Evolutionary conservation across 495 filamentous ascomycete genomes (phyloP), one percentile per base, ranked within the genome.

Genomic region (Xylaria grammica): DNA sequence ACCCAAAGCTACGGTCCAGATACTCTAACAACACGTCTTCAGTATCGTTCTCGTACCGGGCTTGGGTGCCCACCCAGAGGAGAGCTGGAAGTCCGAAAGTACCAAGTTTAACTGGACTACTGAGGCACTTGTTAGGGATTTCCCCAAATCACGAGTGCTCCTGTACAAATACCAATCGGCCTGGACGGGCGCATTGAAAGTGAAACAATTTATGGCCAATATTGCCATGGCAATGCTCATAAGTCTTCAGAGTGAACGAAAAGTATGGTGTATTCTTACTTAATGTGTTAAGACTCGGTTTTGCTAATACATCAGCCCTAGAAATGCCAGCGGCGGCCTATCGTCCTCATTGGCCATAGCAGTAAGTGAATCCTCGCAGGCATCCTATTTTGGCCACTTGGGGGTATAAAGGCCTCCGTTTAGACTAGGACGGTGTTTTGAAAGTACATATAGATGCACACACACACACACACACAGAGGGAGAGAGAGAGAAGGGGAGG

Each of bases 291-390:
- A 34, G 3, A 4, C 17, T 24, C 34, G 19, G 19, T 24, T 4
- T 45, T 67, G 51, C 68, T 71, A 40, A 73, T 52, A n/a, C 19
- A 11, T 20, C 20, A 7, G 13, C 36, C 19, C 1, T 54, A 73
- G 70, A 75, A 77, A 20, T 82, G 79, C 62, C 78, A 87, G 63
- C 53, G 72, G 19, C 73, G 87, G 1, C 87, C 87, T 2, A 87
- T 90, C 32, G 82, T 89, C 40, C 89, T 89, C 64, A 82, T 90
- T 20, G 87, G 85, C 40, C 88, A 90, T 74, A 88, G 86, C 5
- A 81, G 56, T 59, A 15, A 59, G 56, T 57, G 40, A 20, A 34
- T 8, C 22, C 1, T 27, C 6, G 1, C 17, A 30, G 36, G 3
- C 17, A 6, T 34, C n/a, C 20, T 36, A 17, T 19, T 19, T 9